A percentile compares a stretch with the other conserved stretches of the same genome.
phyloP scores from a whole-genome alignment of 1,284 basidiomycete species.

The Nidula niveotomentosa region DNA sequence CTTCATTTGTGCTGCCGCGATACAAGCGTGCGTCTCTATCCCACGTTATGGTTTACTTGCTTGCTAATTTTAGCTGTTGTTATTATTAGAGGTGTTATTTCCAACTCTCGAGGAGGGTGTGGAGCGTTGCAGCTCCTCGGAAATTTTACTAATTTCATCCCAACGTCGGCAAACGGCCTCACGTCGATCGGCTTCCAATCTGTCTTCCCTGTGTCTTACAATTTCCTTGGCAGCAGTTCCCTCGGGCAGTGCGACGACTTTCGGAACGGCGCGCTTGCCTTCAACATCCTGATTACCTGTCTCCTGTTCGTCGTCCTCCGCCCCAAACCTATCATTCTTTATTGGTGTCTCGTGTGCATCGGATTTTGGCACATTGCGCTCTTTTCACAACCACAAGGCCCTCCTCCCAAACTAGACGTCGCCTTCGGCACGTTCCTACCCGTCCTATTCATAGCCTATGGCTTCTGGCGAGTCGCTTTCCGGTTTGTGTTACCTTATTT shows the following conservation, averaged over 20 bases:
- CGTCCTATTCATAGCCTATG: slow-evolving; percentile 76
- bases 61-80: too few relatives aligned
- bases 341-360: slow-evolving; percentile 80
- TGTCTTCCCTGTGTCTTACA: slow-evolving; percentile 63
- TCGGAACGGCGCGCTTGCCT: slow-evolving; percentile 64
- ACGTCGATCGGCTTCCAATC: slow-evolving; percentile 73
- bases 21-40: slow-evolving; percentile 63
- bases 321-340: slow-evolving; percentile 69
- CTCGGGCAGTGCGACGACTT: slow-evolving; percentile 72
- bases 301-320: slow-evolving; percentile 74
- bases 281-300: slow-evolving; percentile 69
- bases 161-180: slow-evolving; percentile 62
- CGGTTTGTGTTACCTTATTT: slow-evolving; percentile 79
- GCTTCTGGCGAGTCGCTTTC: slow-evolving; percentile 77
- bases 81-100: slow-evolving; percentile 60
- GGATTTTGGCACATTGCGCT: slow-evolving; percentile 88
- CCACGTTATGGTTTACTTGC: not conserved
- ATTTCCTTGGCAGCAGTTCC: slow-evolving; percentile 35
- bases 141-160: slow-evolving; percentile 70
- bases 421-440: slow-evolving; percentile 82
- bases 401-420: slow-evolving; percentile 66
- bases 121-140: slow-evolving; percentile 69
- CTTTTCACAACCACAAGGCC: slow-evolving; percentile 74
- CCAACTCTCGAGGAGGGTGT: slow-evolving; percentile 72
- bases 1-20: slow-evolving; percentile 86